A percentile compares a stretch with the other conserved stretches of the same genome.
Evolutionary conservation across 2,329 filamentous ascomycete genomes (phyloP).

Genomic region (Exophiala phaeomuriformis): DNA sequence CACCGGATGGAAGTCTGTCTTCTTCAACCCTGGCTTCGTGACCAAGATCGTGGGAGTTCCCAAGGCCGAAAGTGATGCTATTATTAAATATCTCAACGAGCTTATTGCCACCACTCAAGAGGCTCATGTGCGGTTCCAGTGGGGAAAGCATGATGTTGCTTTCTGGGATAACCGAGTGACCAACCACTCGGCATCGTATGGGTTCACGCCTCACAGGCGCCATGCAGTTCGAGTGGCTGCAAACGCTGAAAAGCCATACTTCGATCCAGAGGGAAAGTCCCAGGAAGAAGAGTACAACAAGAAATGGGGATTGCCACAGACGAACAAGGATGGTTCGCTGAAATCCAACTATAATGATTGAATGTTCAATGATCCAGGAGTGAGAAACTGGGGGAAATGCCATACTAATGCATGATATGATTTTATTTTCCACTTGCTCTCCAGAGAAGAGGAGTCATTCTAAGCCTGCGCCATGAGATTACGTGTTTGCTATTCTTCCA

Average conservation of each 20-base stretch:
- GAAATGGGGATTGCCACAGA: constrained; percentile 43
- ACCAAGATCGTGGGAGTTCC: constrained; percentile 40
- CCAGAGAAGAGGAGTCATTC: too few relatives aligned
- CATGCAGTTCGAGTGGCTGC: constrained; percentile 48
- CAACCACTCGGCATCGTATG: constrained; percentile 39
- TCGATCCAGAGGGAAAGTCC: constrained; percentile 41
- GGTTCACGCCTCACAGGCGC: constrained; percentile 49
- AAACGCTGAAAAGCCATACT: constrained; percentile 42
- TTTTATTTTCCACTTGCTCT: too few relatives aligned
- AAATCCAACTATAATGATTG: constrained; percentile 53
- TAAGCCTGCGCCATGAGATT: too few relatives aligned
- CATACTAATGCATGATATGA: too few relatives aligned
- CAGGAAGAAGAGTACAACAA: constrained; percentile 49
- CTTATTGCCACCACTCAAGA: constrained; percentile 45
- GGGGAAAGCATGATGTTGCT: constrained; percentile 56
- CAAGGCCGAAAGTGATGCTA: constrained; percentile 37
- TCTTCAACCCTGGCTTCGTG: constrained; percentile 38
- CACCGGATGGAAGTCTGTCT: constrained; percentile 56
- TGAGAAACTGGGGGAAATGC: neutral
- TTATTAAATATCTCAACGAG: constrained; percentile 39
- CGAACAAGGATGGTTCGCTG: constrained; percentile 51
- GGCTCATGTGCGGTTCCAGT: constrained; percentile 44
- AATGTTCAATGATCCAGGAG: neutral
- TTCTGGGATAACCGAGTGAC: constrained; percentile 60
- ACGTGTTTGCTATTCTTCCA: too few relatives aligned